A percentile compares a stretch with the other conserved stretches of the same genome.
phyloP scores from a whole-genome alignment of 1,284 basidiomycete genomes.

The Pseudozyma hubeiensis region DNA sequence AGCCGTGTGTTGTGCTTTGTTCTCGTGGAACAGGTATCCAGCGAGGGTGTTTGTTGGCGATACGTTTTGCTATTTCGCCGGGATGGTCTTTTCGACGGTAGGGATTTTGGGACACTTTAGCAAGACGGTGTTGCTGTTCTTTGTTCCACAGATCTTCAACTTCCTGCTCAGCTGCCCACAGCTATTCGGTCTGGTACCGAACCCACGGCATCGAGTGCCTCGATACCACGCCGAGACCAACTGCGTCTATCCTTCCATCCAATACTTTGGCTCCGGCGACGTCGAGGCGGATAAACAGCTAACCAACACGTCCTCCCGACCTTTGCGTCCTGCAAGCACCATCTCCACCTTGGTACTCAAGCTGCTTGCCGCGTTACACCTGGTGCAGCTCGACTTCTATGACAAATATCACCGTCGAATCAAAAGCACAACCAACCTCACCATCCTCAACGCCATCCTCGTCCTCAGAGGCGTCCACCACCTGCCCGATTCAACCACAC shows the following conservation, averaged over 20 bases:
- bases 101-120: constrained; percentile 82
- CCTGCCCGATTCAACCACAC: neutral
- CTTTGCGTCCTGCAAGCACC: constrained; percentile 13
- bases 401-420: constrained; percentile 9
- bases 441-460: constrained; percentile 64
- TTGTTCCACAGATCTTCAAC: constrained; percentile 97
- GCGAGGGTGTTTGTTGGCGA: constrained; percentile 94
- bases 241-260: constrained; percentile 51
- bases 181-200: constrained; percentile 90
- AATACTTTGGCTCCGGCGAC: constrained; percentile 28
- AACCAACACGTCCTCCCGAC: constrained; percentile 17
- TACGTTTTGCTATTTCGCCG: constrained; percentile 96
- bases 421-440: constrained; percentile 62
- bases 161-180: constrained; percentile 95
- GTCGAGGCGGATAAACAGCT: neutral
- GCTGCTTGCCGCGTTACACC: constrained; percentile 18
- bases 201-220: constrained; percentile 92
- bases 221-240: constrained; percentile 55
- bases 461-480: constrained; percentile 54
- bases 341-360: constrained; percentile 29
- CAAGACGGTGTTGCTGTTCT: constrained; percentile 95
- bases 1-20: constrained; percentile 86
- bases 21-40: constrained; percentile 75
- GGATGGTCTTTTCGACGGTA: constrained; percentile 62
- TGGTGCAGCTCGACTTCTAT: constrained; percentile 50